Base-by-base conservation (phyloP, 495 filamentous ascomycete genomes). In the Daldinia childiae region DNA sequence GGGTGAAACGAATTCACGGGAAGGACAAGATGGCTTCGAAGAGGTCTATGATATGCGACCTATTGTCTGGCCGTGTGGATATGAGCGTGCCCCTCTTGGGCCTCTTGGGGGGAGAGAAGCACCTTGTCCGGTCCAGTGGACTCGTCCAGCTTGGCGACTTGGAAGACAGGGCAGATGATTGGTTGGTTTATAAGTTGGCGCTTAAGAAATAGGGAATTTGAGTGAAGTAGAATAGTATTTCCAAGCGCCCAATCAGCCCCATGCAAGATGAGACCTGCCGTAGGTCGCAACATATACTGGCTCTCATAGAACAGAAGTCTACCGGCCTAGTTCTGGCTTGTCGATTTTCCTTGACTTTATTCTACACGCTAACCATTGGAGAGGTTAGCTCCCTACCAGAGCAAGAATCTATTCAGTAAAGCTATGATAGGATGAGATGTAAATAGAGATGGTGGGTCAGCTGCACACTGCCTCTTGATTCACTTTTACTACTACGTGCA, bases 31-130 rank as follows among this genome's bases (percentile, higher is more conserved):
- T 65, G 65, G 60, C 66, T 64, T 68, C 57, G 59, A 58, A 60
- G 61, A 71, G 63, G 68, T 64, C 69, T 64, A 58, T 69, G 72
- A 71, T 72, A 71, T 74, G 72, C 72, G 72, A 62, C 72, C 72
- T 64, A 50, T 61, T 57, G 48, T 54, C 62, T 62, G 56, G 51
- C 71, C 58, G 57, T 65, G 51, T 59, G 56, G 61, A n/a, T 50
- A 54, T 68, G 60, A 24, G 21, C 19, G 43, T 48, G 43, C 43
- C 43, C 43, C 43, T 48, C 43, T 48, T 48, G 39, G 39, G n/a
- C n/a, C n/a, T n/a, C n/a, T n/a, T n/a, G 69, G 51, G 69, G 64
- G 64, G 71, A 45, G 29, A 27, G n/a, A 58, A 50, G 43, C 58
- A 63, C 50, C 71, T 66, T 67, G 67, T 68, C 62, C 55, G 38